phyloP scores from a whole-genome alignment of 2,329 filamentous ascomycete species.

The Torrubiella hemipterigena region DNA sequence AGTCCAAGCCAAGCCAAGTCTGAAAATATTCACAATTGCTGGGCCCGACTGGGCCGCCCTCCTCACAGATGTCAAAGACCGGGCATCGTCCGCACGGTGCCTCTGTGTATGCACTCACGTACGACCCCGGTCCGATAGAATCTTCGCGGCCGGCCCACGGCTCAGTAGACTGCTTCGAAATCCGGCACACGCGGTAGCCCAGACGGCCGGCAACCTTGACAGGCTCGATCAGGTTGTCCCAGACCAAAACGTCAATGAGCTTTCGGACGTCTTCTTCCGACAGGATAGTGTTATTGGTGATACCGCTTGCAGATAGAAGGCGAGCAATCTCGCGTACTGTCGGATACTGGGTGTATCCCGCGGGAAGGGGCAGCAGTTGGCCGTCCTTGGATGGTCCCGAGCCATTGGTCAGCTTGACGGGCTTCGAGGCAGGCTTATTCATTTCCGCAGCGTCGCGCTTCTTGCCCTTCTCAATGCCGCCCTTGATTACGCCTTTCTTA shows the following conservation, averaged over 20 bases:
- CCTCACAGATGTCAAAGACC: conserved; percentile 84
- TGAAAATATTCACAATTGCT: conserved; percentile 87
- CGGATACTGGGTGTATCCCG: conserved; percentile 67
- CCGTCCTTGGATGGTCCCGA: conserved; percentile 20
- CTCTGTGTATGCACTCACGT: conserved; percentile 68
- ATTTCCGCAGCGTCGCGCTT: conserved; percentile 37
- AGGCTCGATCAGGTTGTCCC: conserved; percentile 71
- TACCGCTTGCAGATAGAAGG: conserved; percentile 54
- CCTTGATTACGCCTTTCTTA: conserved; percentile 44
- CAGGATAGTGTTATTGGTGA: conserved; percentile 61
- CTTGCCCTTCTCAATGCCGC: conserved; percentile 29
- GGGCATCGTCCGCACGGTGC: conserved; percentile 86
- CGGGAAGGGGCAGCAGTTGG: conserved; percentile 38
- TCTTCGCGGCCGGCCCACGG: conserved; percentile 28
- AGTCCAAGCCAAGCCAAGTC: conserved; percentile 56
- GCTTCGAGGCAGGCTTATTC: conserved; percentile 17
- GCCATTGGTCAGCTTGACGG: conserved; percentile 11
- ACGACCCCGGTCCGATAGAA: conserved; percentile 26
- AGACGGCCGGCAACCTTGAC: conserved; percentile 36
- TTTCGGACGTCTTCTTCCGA: conserved; percentile 70
- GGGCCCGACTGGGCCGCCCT: conserved; percentile 81
- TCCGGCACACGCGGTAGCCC: conserved; percentile 41
- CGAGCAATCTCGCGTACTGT: conserved; percentile 68
- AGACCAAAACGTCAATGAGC: conserved; percentile 77
- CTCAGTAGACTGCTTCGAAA: conserved; percentile 31